Base-by-base conservation (phyloP, 495 filamentous ascomycete species). In the Neurospora sp. region DNA sequence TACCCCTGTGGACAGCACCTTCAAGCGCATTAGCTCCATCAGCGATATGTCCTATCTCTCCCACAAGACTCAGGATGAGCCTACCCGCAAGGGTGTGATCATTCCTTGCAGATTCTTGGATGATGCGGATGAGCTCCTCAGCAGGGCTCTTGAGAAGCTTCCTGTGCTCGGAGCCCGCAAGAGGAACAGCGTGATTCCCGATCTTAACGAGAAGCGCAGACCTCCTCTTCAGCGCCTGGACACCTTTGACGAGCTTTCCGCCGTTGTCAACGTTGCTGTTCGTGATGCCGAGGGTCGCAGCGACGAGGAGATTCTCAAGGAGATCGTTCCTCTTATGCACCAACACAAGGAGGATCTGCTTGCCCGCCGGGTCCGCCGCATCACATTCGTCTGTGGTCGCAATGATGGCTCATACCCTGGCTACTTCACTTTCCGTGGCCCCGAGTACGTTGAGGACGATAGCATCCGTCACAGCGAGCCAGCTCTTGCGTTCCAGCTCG, bases 401-500 rank as follows among this genome's bases (percentile, higher is more conserved):
- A 93, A 91, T 75, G 91, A 98, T 79, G 96, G 96, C 61, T 92
- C 94, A 35, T 98, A 98, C 80, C 96, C 96, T 39, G 93, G 92
- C 22, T 98, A 99, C 87, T 98, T 91, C 85, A 99, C 96, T 45
- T 98, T 98, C 92, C 90, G 96, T 76, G 94, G 94, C 4, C 94
- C 96, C 41, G 82, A 86, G 70, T 98, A 96, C 82, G 86, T 88
- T 70, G 96, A 99, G 82, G 96, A 98, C 77, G 87, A 91, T 79
- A 96, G 91, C 79, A 98, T 99, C 82, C 95, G 96, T 84, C 96
- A 99, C 83, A 94, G 89, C 73, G 96, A 99, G 83, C 96, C 96
- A 53, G 95, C 96, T 69, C 85, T 97, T 77, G 94, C 96, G 77
- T 99, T 98, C 92, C 96, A 99, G 87, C 90, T 98, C 77, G 96